phyloP scores from a whole-genome alignment of 2,329 filamentous ascomycete genomes.

The Rhexocercosporidium sp. region DNA sequence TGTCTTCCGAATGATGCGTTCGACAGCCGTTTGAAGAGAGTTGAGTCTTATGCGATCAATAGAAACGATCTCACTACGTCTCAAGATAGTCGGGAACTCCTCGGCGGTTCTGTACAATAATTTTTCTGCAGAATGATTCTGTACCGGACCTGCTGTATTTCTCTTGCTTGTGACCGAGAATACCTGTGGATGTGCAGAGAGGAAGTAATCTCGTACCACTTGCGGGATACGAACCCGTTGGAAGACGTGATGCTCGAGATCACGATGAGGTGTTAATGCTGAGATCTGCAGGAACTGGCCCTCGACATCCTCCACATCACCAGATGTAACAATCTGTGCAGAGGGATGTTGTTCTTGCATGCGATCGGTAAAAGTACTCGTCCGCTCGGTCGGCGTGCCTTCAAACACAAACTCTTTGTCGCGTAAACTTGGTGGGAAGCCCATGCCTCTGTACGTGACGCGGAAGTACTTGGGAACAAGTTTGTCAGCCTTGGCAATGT shows the following conservation, averaged over 20 bases:
- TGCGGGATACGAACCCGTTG: constrained; percentile 85
- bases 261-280: constrained; percentile 79
- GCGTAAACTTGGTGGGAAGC: constrained; percentile 79
- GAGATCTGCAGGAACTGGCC: constrained; percentile 89
- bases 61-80: constrained; percentile 82
- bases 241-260: constrained; percentile 82
- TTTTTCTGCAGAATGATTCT: constrained; percentile 83
- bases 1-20: constrained; percentile 89
- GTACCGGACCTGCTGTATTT: constrained; percentile 69
- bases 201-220: constrained; percentile 82
- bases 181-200: constrained; percentile 75
- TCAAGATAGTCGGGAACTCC: constrained; percentile 87
- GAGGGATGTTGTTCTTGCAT: constrained; percentile 90
- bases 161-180: constrained; percentile 81
- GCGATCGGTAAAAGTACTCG: constrained; percentile 83
- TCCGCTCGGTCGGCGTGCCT: constrained; percentile 75
- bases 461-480: constrained; percentile 87
- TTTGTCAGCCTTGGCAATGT: constrained; percentile 80
- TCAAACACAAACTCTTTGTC: constrained; percentile 96
- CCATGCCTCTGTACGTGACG: constrained; percentile 86
- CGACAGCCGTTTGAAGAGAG: constrained; percentile 85
- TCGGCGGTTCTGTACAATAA: constrained; percentile 83
- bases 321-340: constrained; percentile 77
- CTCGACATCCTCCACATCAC: constrained; percentile 79
- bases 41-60: constrained; percentile 66